Conservation (phyloP, 2,329 filamentous ascomycete species). For the Colletotrichum viniferum region DNA sequence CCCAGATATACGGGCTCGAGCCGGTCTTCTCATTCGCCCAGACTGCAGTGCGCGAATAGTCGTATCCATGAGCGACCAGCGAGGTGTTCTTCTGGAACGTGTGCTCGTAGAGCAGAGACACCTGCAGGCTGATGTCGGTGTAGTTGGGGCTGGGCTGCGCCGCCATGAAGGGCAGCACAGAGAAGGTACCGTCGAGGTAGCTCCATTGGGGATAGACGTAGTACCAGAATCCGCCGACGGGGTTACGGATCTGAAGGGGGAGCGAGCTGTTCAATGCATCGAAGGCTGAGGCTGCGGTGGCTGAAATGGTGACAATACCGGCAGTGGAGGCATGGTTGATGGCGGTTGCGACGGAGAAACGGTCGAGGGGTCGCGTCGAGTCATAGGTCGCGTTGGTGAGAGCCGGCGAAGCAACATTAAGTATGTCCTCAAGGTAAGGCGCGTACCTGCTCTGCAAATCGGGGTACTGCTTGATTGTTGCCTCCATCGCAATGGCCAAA, state of each 20-base stretch:
- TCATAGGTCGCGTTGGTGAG: constrained; percentile 16
- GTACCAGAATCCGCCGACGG: constrained; percentile 40
- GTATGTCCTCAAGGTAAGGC: constrained; percentile 17
- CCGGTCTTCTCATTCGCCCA: constrained; percentile 20
- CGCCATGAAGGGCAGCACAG: constrained; percentile 45
- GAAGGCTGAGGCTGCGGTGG: background rate
- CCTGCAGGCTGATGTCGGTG: constrained; percentile 25
- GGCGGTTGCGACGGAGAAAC: constrained; percentile 25
- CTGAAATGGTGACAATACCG: constrained; percentile 3
- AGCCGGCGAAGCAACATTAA: constrained; percentile 16
- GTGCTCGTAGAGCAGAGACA: constrained; percentile 19
- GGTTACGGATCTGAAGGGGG: constrained; percentile 30
- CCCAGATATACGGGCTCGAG: constrained; percentile 22
- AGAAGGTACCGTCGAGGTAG: constrained; percentile 60
- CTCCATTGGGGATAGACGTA: constrained; percentile 53
- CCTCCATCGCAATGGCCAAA: constrained; percentile 24
- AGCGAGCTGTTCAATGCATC: constrained; percentile 25
- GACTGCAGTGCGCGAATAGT: constrained; percentile 17
- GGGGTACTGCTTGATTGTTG: constrained; percentile 20
- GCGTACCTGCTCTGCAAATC: background rate
- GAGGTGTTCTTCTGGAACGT: constrained; percentile 16
- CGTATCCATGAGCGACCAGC: constrained; percentile 20
- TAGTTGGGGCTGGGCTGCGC: constrained; percentile 12
- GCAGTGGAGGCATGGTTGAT: constrained; percentile 10
- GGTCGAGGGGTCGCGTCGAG: constrained; percentile 24